A percentile compares a stretch with the other conserved stretches of the same genome.
phyloP scores from a whole-genome alignment of 805 yeast genomes.

The Ogataea sp. region DNA sequence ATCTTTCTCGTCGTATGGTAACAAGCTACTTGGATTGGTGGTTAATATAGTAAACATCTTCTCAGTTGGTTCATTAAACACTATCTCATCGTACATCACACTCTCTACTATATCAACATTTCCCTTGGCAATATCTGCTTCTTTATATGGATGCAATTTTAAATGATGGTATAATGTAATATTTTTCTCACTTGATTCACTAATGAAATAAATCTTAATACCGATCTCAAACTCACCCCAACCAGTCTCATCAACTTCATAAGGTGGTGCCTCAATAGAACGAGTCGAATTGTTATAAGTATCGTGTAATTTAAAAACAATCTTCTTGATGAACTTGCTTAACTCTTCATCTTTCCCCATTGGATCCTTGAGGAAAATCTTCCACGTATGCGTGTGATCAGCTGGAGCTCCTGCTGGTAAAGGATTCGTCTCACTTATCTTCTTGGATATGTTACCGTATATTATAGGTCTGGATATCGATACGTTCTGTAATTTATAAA shows the following conservation, averaged over 20 bases:
- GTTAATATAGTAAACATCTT: conserved; percentile 74
- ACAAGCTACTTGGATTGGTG: conserved; percentile 48
- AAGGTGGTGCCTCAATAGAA: conserved; percentile 83
- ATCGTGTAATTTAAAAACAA: conserved; percentile 91
- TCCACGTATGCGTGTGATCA: conserved; percentile 96
- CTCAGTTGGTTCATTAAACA: conserved; percentile 94
- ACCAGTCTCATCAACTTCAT: conserved; percentile 93
- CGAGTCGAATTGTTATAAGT: conserved; percentile 87
- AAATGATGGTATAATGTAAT: conserved; percentile 81
- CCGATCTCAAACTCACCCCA: conserved; percentile 99
- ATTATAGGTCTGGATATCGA: conserved; percentile 72
- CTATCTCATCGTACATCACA: conserved; percentile 77
- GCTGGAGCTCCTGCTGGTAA: conserved; percentile 59
- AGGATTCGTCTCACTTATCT: conserved; percentile 40
- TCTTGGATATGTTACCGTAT: conserved; percentile 75
- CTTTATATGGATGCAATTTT: conserved; percentile 75
- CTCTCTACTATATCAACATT: conserved; percentile 43
- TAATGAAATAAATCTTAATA: conserved; percentile 75
- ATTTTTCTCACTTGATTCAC: conserved; percentile 85
- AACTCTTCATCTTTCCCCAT: conserved; percentile 34
- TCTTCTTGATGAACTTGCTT: conserved; percentile 76
- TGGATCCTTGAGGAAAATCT: conserved; percentile 82
- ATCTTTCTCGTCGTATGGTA: conserved; percentile 27
- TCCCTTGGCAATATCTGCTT: conserved; percentile 11
- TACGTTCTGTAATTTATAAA: conserved; percentile 13